Conservation (phyloP, 345 rosid species). For the Cochlearia excelsa region DNA sequence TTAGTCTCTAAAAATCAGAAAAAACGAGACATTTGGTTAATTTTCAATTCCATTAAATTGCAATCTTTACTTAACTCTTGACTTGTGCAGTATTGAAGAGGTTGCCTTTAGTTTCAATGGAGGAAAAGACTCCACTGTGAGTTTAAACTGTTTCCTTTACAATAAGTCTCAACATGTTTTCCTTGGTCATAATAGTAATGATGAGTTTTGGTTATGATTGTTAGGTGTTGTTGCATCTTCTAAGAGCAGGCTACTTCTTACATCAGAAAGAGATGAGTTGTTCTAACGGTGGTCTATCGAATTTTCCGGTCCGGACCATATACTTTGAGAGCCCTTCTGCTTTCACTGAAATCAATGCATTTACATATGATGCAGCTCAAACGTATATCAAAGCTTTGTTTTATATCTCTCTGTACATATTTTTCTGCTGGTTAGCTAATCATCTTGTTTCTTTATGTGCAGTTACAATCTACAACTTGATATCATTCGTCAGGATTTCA, state of each 20-base stretch:
- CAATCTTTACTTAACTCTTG: constrained; percentile 19
- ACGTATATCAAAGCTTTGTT: constrained; percentile 41
- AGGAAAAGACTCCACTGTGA: constrained; percentile 96
- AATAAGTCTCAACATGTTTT: background rate
- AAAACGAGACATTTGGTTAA: no score
- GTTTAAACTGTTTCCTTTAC: constrained; percentile 30
- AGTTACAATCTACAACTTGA: constrained; percentile 84
- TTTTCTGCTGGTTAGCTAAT: constrained; percentile 13
- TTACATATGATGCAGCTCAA: constrained; percentile 79
- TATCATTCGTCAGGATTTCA: constrained; percentile 80
- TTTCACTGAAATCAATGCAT: constrained; percentile 83
- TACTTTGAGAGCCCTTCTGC: constrained; percentile 87
- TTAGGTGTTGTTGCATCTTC: constrained; percentile 90
- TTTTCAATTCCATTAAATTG: no score
- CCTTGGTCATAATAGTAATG: constrained; percentile 6
- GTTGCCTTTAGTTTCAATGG: constrained; percentile 98
- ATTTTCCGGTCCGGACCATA: constrained; percentile 82
- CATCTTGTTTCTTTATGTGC: constrained; percentile 30
- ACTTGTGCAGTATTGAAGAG: constrained; percentile 70
- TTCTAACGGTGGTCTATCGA: constrained; percentile 54
- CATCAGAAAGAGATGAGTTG: constrained; percentile 55
- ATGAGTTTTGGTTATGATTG: constrained; percentile 33
- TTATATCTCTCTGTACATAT: constrained; percentile 8
- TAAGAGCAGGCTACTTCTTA: constrained; percentile 86
- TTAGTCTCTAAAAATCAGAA: no score